A percentile compares a stretch with the other conserved stretches of the same genome.
Conservation (phyloP, 192 early-diverging fungal genomes). For the Coemansia sp. region DNA sequence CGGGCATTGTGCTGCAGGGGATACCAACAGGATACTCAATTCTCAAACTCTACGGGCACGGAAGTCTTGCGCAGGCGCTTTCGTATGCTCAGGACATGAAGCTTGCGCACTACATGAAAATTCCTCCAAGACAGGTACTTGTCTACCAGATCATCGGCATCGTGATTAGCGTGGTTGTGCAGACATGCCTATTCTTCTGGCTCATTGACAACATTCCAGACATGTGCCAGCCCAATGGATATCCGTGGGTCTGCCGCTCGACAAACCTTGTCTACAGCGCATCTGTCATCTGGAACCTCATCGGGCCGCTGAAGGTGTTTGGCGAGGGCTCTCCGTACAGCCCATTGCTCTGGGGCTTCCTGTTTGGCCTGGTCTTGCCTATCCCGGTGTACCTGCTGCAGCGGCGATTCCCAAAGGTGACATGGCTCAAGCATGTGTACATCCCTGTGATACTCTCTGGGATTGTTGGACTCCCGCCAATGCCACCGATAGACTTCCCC, state of each 20-base stretch:
- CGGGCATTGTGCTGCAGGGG: constrained; percentile 76
- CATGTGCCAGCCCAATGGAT: constrained; percentile 60
- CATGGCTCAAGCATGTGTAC: constrained; percentile 69
- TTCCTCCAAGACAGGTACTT: constrained; percentile 80
- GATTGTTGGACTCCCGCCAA: constrained; percentile 63
- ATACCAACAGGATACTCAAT: constrained; percentile 76
- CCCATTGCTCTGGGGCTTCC: constrained; percentile 56
- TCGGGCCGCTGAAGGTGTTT: constrained; percentile 71
- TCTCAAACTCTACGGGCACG: constrained; percentile 84
- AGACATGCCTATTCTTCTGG: constrained; percentile 66
- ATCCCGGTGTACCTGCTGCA: constrained; percentile 69
- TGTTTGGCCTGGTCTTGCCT: constrained; percentile 71
- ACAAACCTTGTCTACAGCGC: constrained; percentile 65
- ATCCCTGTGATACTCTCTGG: constrained; percentile 70
- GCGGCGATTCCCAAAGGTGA: constrained; percentile 60
- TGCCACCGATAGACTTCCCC: constrained; percentile 55
- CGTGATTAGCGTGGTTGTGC: constrained; percentile 65
- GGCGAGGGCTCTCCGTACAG: constrained; percentile 63
- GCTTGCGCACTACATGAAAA: constrained; percentile 80
- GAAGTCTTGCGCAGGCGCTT: constrained; percentile 72
- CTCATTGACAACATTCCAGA: constrained; percentile 60
- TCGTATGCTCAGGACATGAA: constrained; percentile 71
- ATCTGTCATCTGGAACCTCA: constrained; percentile 78
- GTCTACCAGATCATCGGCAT: constrained; percentile 72
- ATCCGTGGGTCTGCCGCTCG: constrained; percentile 69